These are phyloP conservation scores for Arthromyces matolae DNA, from an alignment of 768 basidiomycete genomes.

Conservation along the genomic window DNA sequence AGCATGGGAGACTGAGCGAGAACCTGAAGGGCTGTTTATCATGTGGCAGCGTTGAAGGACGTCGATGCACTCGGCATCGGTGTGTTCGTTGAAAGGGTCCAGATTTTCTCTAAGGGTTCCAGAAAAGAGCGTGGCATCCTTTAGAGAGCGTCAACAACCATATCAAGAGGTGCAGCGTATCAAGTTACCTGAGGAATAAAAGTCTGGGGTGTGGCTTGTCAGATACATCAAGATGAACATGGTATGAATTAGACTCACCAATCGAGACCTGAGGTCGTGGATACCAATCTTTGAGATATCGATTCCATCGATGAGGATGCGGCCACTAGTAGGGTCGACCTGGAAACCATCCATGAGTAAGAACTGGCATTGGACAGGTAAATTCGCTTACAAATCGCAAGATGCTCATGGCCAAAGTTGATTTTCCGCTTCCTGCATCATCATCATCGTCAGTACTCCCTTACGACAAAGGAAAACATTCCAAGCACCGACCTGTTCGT, in stretches of 20 bases:
- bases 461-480: background rate
- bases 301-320: conserved; percentile 82
- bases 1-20: conserved; percentile 41
- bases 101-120: conserved; percentile 74
- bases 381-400: conserved; percentile 62
- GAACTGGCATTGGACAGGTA: background rate
- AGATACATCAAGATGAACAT: background rate
- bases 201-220: too few relatives aligned
- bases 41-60: conserved; percentile 81
- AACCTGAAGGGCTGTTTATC: conserved; percentile 49
- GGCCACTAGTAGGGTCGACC: conserved; percentile 74
- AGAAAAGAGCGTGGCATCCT: conserved; percentile 76
- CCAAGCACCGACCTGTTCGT: conserved; percentile 50
- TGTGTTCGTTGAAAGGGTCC: conserved; percentile 79
- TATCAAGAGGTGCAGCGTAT: background rate
- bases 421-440: conserved; percentile 65
- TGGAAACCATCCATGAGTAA: conserved; percentile 20
- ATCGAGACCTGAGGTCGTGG: conserved; percentile 73
- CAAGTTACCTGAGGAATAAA: conserved; percentile 62
- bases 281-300: conserved; percentile 85
- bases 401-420: conserved; percentile 82
- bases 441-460: too few relatives aligned
- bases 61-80: conserved; percentile 76
- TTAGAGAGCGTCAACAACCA: background rate
- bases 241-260: conserved; percentile 40